Evolutionary conservation across 768 basidiomycete species (phyloP).

Genomic region (Scleroderma bovista): DNA sequence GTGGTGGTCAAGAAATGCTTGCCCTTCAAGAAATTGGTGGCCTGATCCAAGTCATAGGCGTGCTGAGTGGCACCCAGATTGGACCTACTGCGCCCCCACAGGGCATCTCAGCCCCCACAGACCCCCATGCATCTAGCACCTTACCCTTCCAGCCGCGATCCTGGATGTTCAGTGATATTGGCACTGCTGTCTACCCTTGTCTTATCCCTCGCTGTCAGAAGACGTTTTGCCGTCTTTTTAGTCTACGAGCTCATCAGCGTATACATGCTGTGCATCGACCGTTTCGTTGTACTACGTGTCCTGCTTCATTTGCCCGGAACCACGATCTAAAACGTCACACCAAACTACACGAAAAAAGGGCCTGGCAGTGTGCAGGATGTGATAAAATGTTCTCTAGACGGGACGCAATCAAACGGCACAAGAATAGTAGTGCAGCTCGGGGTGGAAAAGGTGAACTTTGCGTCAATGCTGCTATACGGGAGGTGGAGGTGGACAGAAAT

Average conservation of each 20-base stretch:
- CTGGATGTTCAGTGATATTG: conserved; percentile 43
- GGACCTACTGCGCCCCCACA: conserved; percentile 34
- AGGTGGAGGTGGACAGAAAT: conserved; percentile 46
- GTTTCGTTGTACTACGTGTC: conserved; percentile 57
- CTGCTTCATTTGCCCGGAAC: conserved; percentile 72
- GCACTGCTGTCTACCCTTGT: conserved; percentile 78
- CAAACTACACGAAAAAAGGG: conserved; percentile 65
- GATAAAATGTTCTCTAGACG: conserved; percentile 69
- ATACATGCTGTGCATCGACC: conserved; percentile 61
- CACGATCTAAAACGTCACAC: conserved; percentile 79
- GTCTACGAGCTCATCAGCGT: conserved; percentile 66
- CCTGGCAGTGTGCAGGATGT: conserved; percentile 71
- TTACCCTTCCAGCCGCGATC: conserved; percentile 29
- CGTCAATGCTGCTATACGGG: conserved; percentile 51
- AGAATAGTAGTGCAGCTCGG: conserved; percentile 50
- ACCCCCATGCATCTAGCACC: conserved; percentile 21
- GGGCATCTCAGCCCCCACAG: conserved; percentile 19
- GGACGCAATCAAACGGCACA: conserved; percentile 76
- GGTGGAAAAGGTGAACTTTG: conserved; percentile 50
- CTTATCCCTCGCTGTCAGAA: conserved; percentile 59
- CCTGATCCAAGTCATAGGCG: conserved; percentile 78
- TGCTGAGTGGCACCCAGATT: conserved; percentile 74
- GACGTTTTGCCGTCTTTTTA: conserved; percentile 64
- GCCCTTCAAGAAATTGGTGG: conserved; percentile 70
- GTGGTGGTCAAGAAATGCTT: conserved; percentile 47